phyloP scores from a whole-genome alignment of 225 moss, liverwort and hornwort genomes.

The Neckera pumila region DNA sequence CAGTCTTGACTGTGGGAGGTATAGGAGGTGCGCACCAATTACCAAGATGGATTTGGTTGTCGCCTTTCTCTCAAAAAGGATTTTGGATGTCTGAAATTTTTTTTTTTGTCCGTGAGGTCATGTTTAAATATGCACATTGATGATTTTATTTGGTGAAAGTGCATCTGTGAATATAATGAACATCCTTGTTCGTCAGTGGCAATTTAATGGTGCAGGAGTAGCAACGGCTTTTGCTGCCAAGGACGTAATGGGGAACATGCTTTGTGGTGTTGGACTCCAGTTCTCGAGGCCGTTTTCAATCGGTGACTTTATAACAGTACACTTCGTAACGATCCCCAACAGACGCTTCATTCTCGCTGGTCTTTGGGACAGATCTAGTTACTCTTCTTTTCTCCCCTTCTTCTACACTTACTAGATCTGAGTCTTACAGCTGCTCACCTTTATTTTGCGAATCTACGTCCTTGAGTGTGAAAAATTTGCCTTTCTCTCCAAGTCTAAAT shows the following conservation, averaged over 20 bases:
- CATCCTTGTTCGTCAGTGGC: not conserved
- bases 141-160: not conserved
- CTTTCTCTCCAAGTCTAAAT: not conserved
- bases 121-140: not conserved
- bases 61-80: not conserved
- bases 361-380: not conserved
- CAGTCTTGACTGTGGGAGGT: conserved; percentile 58
- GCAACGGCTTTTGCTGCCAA: conserved; percentile 56
- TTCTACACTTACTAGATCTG: not conserved
- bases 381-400: not conserved
- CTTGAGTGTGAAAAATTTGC: not conserved
- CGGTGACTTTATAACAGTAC: conserved; percentile 40
- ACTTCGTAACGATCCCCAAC: not conserved
- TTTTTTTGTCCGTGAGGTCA: not conserved
- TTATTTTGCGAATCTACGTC: not conserved
- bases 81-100: not conserved
- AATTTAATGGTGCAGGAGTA: conserved; percentile 23
- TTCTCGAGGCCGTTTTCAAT: conserved; percentile 49
- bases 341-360: not conserved
- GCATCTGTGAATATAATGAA: not conserved
- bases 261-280: conserved; percentile 45
- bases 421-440: not conserved
- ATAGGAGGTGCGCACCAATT: conserved; percentile 21
- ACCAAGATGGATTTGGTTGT: not conserved
- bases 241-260: conserved; percentile 56